These are phyloP conservation scores for Spatholobus suberectus DNA, from an alignment of 306 rosid species.

Conservation along the genomic window DNA sequence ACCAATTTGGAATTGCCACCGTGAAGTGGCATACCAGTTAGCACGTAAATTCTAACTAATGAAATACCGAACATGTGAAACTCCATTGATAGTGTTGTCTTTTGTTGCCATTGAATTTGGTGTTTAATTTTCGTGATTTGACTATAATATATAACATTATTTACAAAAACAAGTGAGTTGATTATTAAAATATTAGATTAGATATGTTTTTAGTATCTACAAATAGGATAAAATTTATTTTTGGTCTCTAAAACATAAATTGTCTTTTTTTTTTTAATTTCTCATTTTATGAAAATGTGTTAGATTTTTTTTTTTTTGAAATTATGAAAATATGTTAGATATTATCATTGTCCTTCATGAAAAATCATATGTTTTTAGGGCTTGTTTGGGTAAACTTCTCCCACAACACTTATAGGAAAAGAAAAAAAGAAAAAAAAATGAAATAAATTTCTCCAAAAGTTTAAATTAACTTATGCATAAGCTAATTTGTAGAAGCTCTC, in stretches of 20 bases:
- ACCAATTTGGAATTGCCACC: neutral
- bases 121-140: neutral
- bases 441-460: too few relatives aligned
- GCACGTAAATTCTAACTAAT: neutral
- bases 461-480: too few relatives aligned
- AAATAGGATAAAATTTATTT: neutral
- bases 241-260: neutral
- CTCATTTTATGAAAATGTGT: too few relatives aligned
- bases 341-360: neutral
- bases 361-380: too few relatives aligned
- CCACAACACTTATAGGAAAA: too few relatives aligned
- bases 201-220: neutral
- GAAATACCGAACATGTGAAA: neutral
- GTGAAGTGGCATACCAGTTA: neutral
- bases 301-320: too few relatives aligned
- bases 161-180: neutral
- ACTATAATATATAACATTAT: neutral
- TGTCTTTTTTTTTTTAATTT: too few relatives aligned
- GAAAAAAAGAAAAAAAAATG: too few relatives aligned
- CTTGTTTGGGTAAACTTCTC: too few relatives aligned
- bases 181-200: too few relatives aligned
- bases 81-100: slow-evolving; percentile 4
- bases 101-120: neutral
- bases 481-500: too few relatives aligned
- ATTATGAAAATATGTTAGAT: neutral